Evolutionary conservation across 1,284 basidiomycete species (phyloP), one percentile per base, ranked within the genome.

Genomic region (Heterobasidion parviporum): DNA sequence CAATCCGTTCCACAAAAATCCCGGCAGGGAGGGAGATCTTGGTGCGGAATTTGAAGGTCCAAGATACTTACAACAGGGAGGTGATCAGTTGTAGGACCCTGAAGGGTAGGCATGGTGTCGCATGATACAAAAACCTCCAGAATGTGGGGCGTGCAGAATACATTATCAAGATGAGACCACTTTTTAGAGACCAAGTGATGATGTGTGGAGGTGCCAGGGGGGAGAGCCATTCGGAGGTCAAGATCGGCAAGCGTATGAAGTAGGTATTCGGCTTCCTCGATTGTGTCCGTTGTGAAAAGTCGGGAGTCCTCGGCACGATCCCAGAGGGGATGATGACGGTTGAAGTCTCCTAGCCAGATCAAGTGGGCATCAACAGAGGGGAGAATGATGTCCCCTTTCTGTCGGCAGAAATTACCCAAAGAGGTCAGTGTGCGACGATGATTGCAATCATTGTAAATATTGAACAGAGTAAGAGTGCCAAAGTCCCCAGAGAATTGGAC

Each of bases 301-400:
- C 72, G 73, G 0, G 53, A 6, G 56, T 80, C 77, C 0, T 56
- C 26, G 0, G 60, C 54, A 5, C 72, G 67, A 5, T 79, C 75
- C 78, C 77, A 81, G 0, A 71, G 32, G 0, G 71, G 74, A 64
- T 80, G 75, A 60, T 81, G 78, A 0, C 71, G 61, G 63, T 80
- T 80, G 69, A 80, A 79, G 62, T 80, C 76, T 0, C 76, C 77
- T 0, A 68, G 59, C 72, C 71, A 75, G 4, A 75, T 57, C 15
- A 68, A 50, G 14, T 65, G 60, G 12, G 49, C 55, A 33, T 12
- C 50, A 57, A 34, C 44, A 32, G 32, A 16, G 18, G 34, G 38
- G 9, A 20, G 16, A n/a, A 26, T 7, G 1, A 32, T n/a, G 12
- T 6, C 1, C 9, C 33, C 18, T 4, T 53, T 6, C n/a, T 7